Percentiles rank a stretch among this genome's conserved stretches.
These are phyloP conservation scores for Penicillium manginii DNA, from an alignment of 495 filamentous ascomycete species.

Conservation along the genomic window DNA sequence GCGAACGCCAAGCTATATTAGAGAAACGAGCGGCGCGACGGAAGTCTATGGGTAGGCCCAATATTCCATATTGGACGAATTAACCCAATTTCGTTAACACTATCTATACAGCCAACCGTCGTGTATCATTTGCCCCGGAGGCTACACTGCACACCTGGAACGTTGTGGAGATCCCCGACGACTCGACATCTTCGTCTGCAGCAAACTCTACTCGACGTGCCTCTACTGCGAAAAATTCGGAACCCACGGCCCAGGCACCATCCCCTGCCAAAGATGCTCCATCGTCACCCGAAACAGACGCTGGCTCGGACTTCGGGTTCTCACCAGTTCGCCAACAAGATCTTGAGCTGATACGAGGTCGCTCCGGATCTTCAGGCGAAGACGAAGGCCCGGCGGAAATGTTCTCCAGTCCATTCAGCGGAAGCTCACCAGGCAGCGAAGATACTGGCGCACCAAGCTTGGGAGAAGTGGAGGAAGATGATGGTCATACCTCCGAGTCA, in stretches of 20 bases:
- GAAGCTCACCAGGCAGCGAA: conserved; percentile 66
- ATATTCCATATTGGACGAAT: no score
- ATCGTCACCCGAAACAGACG: conserved; percentile 64
- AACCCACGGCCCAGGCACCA: conserved; percentile 41
- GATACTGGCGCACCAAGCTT: conserved; percentile 50
- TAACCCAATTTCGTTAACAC: conserved; percentile 6
- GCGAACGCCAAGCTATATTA: conserved; percentile 69
- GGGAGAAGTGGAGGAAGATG: conserved; percentile 59
- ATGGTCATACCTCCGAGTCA: conserved; percentile 44
- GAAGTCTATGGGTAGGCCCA: conserved; percentile 71
- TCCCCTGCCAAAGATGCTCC: conserved; percentile 62
- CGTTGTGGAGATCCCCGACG: conserved; percentile 85
- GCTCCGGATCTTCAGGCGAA: conserved; percentile 21
- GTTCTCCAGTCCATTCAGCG: conserved; percentile 80
- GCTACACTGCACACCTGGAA: conserved; percentile 98
- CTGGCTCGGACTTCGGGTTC: conserved; percentile 60
- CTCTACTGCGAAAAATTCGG: conserved; percentile 59
- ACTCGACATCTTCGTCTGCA: conserved; percentile 83
- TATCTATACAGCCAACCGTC: conserved; percentile 67
- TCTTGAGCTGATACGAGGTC: conserved; percentile 56
- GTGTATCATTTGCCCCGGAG: conserved; percentile 96
- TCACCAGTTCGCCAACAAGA: conserved; percentile 74
- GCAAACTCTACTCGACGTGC: conserved; percentile 71
- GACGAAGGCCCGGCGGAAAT: conserved; percentile 52
- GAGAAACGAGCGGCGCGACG: conserved; percentile 81